Evolutionary conservation across 805 yeast genomes (phyloP), one percentile per base, ranked within the genome.

Genomic region (Schwanniomyces sp.): DNA sequence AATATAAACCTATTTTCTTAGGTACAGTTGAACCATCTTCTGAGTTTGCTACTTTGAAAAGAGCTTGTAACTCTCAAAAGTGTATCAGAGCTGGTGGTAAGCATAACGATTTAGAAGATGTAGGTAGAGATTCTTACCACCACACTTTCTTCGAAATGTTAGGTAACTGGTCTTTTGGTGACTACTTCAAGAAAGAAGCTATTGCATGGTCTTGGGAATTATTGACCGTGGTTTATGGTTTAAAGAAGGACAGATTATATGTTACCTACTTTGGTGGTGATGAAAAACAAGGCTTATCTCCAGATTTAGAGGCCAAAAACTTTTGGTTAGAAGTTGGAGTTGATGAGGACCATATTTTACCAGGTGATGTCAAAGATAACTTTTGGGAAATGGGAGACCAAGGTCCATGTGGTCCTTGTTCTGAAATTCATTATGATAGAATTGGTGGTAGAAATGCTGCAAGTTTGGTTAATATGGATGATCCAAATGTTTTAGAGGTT

Each of bases 331-430:
- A 78, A 34, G 87, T 86, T 37, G 99, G 99, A 58, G 95, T 92
- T 47, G 79, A 85, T 29, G 96, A 89, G 57, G 91, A 85, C 65
- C 98, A 91, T 66, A 92, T 94, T 57, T 75, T 94, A 56, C 96
- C 97, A 17, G 99, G 99, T 48, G 75, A 84, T 56, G 88, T 85
- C 45, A 76, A 84, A 63, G 99, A 94, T 68, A 94, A 94, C 74
- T 94, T 94, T 72, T 94, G 99, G 99, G 99, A 94, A 76, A 94
- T 94, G 99, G 99, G 99, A 61, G 99, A 95, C 64, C 98, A 92
- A 76, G 99, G 99, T 56, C 99, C 99, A 42, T 94, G 99, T 77
- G 99, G 99, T 53, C 99, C 99, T 44, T 95, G 99, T 74, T 87
- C 96, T 21, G 99, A 94, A 72, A 81, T 94, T 58, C 99, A 94